Evolutionary conservation across 352 stramenopile species (phyloP).

Genomic region (Aphanomyces astaci): DNA sequence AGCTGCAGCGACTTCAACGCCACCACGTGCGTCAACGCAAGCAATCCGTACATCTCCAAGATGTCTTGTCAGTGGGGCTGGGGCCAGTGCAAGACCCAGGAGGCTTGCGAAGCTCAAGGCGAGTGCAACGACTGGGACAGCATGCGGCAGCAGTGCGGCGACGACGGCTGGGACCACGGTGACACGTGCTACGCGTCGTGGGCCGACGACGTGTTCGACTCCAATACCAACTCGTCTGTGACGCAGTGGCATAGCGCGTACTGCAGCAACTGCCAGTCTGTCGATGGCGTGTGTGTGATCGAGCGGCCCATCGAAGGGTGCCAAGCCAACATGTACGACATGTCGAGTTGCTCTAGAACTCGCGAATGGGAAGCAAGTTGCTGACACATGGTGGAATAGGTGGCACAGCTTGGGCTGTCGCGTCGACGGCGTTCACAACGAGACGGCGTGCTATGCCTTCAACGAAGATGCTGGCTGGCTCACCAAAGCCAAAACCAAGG

Average conservation of each 20-base stretch:
- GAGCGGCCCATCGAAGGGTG: background rate
- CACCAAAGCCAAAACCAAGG: background rate
- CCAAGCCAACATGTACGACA: constrained; percentile 11
- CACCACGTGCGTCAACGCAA: background rate
- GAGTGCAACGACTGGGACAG: constrained; percentile 15
- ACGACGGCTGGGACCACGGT: background rate
- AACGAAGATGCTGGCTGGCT: background rate
- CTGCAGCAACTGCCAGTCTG: background rate
- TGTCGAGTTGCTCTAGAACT: too few relatives aligned
- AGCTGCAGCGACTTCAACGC: background rate
- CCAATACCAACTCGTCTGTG: background rate
- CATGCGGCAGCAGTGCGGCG: background rate
- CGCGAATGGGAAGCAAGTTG: too few relatives aligned
- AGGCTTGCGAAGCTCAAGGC: constrained; percentile 8
- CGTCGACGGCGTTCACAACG: constrained; percentile 1
- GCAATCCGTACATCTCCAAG: background rate
- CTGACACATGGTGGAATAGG: background rate
- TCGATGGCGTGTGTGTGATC: constrained; percentile 3
- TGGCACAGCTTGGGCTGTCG: background rate
- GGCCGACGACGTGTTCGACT: background rate
- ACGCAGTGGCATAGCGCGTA: background rate
- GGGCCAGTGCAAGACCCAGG: background rate
- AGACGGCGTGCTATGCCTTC: background rate
- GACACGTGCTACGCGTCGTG: constrained; percentile 11
- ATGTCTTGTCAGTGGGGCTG: background rate